Percentiles rank a stretch among this genome's conserved stretches.
Evolutionary conservation across 257 asterid species (phyloP).

Genomic region (Lavandula angustifolia): DNA sequence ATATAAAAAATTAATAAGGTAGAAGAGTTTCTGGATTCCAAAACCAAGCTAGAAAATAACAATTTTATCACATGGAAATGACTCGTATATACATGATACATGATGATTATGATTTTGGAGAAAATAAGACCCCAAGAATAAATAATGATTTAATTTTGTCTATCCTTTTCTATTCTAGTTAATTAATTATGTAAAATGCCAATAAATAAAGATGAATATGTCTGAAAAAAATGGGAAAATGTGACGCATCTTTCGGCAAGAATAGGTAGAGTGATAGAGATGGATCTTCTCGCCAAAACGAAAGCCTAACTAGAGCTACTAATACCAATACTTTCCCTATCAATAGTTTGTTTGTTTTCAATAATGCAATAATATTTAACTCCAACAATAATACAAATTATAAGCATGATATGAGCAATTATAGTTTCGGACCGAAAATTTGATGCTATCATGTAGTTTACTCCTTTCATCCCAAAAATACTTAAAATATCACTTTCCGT

Average conservation of each 20-base stretch:
- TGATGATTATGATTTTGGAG: constrained; percentile 23
- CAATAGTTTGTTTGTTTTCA: not conserved
- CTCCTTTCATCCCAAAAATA: no score
- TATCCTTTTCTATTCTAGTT: not conserved
- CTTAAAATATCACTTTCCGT: no score
- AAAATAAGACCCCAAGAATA: constrained; percentile 20
- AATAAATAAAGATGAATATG: constrained; percentile 35
- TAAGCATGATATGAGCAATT: not conserved
- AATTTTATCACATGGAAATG: constrained; percentile 39
- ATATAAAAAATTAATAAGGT: not conserved
- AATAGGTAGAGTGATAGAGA: constrained; percentile 23
- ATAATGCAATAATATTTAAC: not conserved
- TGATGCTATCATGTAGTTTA: no score
- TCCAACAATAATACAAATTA: not conserved
- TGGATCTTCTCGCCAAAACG: constrained; percentile 34
- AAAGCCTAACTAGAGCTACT: constrained; percentile 34
- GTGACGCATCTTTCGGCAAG: constrained; percentile 32
- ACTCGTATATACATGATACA: constrained; percentile 22
- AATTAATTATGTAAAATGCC: constrained; percentile 36
- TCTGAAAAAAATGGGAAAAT: constrained; percentile 21
- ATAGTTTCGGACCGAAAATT: no score
- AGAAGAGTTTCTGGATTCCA: constrained; percentile 22
- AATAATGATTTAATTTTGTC: constrained; percentile 11
- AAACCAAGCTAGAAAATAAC: constrained; percentile 31
- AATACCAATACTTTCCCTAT: constrained; percentile 1